A percentile compares a stretch with the other conserved stretches of the same genome.
Evolutionary conservation across 352 stramenopile species (phyloP).

Genomic region (Phytophthora meadii): DNA sequence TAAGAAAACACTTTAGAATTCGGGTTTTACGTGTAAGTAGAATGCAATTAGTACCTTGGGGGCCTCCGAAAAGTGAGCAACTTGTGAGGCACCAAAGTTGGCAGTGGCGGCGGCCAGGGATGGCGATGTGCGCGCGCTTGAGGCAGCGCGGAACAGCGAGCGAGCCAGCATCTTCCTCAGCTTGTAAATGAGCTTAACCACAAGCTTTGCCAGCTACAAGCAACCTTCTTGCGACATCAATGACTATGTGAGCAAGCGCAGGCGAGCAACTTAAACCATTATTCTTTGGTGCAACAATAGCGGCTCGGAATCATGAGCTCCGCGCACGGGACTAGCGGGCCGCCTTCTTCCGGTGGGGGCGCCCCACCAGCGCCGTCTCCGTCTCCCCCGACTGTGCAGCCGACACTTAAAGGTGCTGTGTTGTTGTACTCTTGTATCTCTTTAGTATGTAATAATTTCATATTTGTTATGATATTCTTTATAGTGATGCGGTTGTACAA

Average conservation of each 20-base stretch:
- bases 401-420: conserved; percentile 77
- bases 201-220: background rate
- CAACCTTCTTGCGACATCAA: too few species aligned
- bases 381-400: conserved; percentile 49
- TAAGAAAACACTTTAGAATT: background rate
- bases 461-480: background rate
- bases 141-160: conserved; percentile 61
- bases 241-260: too few species aligned
- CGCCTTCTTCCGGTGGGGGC: conserved; percentile 25
- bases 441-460: background rate
- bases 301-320: conserved; percentile 17
- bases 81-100: conserved; percentile 24
- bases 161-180: conserved; percentile 57
- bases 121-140: conserved; percentile 23
- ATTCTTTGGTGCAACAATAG: too few species aligned
- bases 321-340: conserved; percentile 19
- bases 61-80: conserved; percentile 59
- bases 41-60: conserved; percentile 44
- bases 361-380: conserved; percentile 11
- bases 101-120: conserved; percentile 19
- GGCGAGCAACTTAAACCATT: too few species aligned
- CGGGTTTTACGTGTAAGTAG: background rate
- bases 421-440: background rate
- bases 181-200: conserved; percentile 5
- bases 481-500: conserved; percentile 93